Percentiles rank a stretch among this genome's conserved stretches.
phyloP scores from a whole-genome alignment of 257 asterid genomes.

The Paraleonurus japonicus region DNA sequence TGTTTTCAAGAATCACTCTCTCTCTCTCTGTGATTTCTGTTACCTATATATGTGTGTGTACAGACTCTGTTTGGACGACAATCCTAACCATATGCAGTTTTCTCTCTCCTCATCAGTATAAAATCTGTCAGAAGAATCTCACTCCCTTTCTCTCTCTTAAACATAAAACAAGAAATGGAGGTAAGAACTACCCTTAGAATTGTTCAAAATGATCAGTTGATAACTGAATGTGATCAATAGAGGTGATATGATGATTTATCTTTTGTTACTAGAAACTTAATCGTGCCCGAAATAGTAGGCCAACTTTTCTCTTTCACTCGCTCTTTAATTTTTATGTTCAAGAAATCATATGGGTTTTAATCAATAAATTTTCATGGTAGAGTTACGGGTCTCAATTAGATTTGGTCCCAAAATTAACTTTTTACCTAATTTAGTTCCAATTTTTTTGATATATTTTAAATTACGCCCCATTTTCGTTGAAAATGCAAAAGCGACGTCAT shows the following conservation, averaged over 20 bases:
- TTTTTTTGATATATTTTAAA: no score
- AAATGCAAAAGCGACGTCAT: no score
- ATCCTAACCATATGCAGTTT: constrained; percentile 41
- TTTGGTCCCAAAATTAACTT: no score
- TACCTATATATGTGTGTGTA: not conserved
- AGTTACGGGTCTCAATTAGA: no score
- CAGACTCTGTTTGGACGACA: constrained; percentile 39
- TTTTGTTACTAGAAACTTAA: constrained; percentile 16
- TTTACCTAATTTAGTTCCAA: no score
- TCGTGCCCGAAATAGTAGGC: constrained; percentile 27
- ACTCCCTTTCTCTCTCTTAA: constrained; percentile 6
- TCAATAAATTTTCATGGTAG: no score
- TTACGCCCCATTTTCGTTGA: no score
- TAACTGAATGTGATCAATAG: constrained; percentile 22
- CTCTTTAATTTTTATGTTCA: no score
- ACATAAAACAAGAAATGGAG: not conserved
- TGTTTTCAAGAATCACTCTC: constrained; percentile 7
- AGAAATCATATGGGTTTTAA: no score
- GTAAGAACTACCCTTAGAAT: constrained; percentile 30
- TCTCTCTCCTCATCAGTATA: constrained; percentile 31
- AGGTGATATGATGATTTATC: constrained; percentile 25
- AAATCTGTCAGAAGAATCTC: constrained; percentile 59
- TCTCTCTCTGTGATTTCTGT: not conserved
- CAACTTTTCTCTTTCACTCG: not conserved
- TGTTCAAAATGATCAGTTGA: constrained; percentile 33